Conservation (phyloP, 2,329 filamentous ascomycete genomes). For the Colletotrichum aenigma region DNA sequence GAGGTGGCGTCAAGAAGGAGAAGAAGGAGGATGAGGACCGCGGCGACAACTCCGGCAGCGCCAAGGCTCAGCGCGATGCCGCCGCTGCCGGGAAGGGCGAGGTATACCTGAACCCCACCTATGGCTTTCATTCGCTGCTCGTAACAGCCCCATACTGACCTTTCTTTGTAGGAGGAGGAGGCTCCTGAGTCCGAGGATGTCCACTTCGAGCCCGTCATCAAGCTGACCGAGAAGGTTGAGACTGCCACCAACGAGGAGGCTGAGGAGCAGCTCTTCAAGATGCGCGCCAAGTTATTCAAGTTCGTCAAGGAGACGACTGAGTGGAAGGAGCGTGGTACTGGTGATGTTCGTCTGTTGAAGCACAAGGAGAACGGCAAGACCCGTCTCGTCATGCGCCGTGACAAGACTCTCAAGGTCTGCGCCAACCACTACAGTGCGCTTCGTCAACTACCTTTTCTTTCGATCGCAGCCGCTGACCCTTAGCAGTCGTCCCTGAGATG, state of each 20-base stretch:
- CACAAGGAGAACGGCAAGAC: conserved; percentile 99
- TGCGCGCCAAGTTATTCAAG: conserved; percentile 99
- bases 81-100: conserved; percentile 64
- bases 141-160: conserved; percentile 1
- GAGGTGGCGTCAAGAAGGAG: conserved; percentile 95
- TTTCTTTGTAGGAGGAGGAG: conserved; percentile 61
- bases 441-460: not conserved
- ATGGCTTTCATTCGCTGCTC: not conserved
- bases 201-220: conserved; percentile 96
- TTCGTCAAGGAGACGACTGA: conserved; percentile 90
- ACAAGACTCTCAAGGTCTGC: conserved; percentile 99
- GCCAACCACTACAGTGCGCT: conserved; percentile 97
- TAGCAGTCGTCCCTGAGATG: conserved; percentile 92
- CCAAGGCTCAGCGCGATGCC: conserved; percentile 75
- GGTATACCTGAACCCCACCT: conserved; percentile 42
- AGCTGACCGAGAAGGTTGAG: conserved; percentile 95
- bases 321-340: conserved; percentile 99
- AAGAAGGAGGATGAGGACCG: conserved; percentile 86
- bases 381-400: conserved; percentile 95
- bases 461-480: conserved; percentile 23
- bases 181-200: conserved; percentile 88
- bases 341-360: conserved; percentile 94
- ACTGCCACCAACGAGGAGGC: conserved; percentile 98
- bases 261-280: conserved; percentile 98
- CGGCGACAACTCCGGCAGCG: conserved; percentile 86